These are phyloP conservation scores for Oryza nivara DNA, from an alignment of 176 grass and related monocot species.

Conservation along the genomic window DNA sequence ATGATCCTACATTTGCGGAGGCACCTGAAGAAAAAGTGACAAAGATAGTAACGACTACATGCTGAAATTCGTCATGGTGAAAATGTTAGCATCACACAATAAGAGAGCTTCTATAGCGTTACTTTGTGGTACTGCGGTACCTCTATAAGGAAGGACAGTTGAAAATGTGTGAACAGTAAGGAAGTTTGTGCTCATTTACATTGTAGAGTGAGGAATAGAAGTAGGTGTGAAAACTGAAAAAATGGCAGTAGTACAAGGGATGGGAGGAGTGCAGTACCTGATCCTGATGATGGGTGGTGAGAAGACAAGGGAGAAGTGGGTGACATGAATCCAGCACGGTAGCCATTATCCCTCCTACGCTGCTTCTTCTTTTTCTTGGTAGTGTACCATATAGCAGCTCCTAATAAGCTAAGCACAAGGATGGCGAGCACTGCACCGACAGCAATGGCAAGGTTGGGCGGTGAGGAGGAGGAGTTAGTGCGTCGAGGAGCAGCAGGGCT, in stretches of 20 bases:
- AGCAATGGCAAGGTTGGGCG: constrained; percentile 12
- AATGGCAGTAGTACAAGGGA: too few species aligned
- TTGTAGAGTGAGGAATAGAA: not conserved
- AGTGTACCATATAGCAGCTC: constrained; percentile 46
- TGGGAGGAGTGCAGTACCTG: constrained; percentile 32
- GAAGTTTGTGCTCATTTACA: not conserved
- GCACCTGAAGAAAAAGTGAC: constrained; percentile 27
- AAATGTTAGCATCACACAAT: not conserved
- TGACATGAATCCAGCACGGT: constrained; percentile 64
- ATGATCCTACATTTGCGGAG: constrained; percentile 35
- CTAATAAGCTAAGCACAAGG: constrained; percentile 59
- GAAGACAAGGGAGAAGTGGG: constrained; percentile 59
- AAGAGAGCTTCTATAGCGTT: not conserved
- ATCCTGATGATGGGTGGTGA: constrained; percentile 50
- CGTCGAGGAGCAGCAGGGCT: not conserved
- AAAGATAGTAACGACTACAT: not conserved
- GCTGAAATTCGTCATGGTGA: not conserved
- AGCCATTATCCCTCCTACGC: constrained; percentile 49
- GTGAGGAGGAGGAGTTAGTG: not conserved
- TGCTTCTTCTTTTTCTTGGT: constrained; percentile 62
- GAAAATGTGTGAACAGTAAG: not conserved
- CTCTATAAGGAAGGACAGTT: not conserved
- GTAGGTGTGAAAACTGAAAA: not conserved
- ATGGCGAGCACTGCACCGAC: constrained; percentile 43
- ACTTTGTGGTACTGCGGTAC: not conserved